Base-by-base conservation (phyloP, 2,329 filamentous ascomycete genomes). In the Calonectria pauciramosa region DNA sequence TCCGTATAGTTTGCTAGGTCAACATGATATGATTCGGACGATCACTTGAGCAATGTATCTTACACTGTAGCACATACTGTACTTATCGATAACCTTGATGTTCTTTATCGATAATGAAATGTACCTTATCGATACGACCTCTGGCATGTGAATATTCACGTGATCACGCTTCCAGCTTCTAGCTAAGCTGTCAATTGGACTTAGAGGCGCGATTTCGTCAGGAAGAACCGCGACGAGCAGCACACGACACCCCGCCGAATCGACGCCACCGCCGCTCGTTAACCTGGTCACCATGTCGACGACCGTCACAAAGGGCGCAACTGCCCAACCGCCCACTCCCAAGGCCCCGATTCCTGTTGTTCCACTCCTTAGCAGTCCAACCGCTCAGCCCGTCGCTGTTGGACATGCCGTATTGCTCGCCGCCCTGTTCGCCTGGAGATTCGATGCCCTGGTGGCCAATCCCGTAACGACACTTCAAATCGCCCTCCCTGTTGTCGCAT, bases 351-450 rank as follows among this genome's bases (percentile, higher is more conserved):
- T 86, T 23, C 82, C 85, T 26, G 83, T 87, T 3, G 80, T 89
- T 72, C 81, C 84, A 32, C 82, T 85, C 41, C 78, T 86, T 68
- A 80, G 85, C 70, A 85, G 82, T 41, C 81, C 85, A 20, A 77
- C 83, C 56, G 86, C 88, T 13, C 82, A 86, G 72, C 82, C 90
- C 28, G 90, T 94, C 81, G 91, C 93, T 16, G 89, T 95, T 80
- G 84, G 92, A 26, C 94, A 97, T 78, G 93, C 94, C 0, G 84
- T 90, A 32, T 85, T 95, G 14, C 88, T 97, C 36, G 88, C 95
- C 36, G 89, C 89, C 13, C 85, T 94, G 44, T 93, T 94, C 82
- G 88, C 90, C 59, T 82, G 91, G 76, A 90, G 90, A 49, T 96
- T 97, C 84, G 83, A 86, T 44, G 86, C 89, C 23, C 88, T 98